Conservation (phyloP, 345 rosid species). For the Populus tremula region DNA sequence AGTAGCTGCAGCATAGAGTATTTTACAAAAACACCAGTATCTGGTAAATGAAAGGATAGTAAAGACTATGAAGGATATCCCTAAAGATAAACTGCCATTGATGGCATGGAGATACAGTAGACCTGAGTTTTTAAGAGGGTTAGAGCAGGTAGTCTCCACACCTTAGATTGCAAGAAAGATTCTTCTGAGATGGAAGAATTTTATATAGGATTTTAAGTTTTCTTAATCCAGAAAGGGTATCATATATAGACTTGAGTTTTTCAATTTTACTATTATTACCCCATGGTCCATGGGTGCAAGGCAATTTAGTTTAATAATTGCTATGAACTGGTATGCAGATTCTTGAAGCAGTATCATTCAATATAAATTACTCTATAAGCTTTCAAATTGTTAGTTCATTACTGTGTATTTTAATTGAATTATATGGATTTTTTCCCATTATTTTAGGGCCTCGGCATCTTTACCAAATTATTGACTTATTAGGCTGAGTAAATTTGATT, state of each 20-base stretch:
- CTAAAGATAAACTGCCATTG: neutral
- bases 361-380: neutral
- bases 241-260: neutral
- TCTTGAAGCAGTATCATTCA: neutral
- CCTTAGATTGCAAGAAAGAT: neutral
- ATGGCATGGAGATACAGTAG: neutral
- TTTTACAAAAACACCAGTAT: neutral
- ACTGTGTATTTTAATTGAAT: too few relatives aligned
- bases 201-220: neutral
- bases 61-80: neutral
- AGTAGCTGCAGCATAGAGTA: constrained; percentile 1
- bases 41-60: neutral
- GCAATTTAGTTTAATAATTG: neutral
- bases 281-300: neutral
- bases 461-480: neutral
- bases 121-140: neutral
- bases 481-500: neutral
- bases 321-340: neutral
- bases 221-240: neutral
- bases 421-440: neutral
- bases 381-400: too few relatives aligned
- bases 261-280: neutral
- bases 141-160: neutral
- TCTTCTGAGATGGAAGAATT: neutral
- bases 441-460: neutral